phyloP scores from a whole-genome alignment of 768 basidiomycete genomes.

The Trametes cubensis region DNA sequence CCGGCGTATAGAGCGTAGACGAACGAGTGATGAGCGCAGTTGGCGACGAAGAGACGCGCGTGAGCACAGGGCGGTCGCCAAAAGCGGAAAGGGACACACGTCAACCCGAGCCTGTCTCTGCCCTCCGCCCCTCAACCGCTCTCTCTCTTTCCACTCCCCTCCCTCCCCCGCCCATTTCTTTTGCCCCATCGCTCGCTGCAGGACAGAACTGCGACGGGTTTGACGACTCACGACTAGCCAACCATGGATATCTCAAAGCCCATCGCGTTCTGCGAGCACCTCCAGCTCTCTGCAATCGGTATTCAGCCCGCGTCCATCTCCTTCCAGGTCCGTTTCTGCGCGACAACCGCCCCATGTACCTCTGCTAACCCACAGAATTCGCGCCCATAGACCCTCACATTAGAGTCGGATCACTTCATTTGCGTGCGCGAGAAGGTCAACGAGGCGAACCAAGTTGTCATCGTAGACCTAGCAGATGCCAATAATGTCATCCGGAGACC shows the following conservation, averaged over 20 bases:
- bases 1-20: constrained; percentile 60
- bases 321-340: constrained; percentile 73
- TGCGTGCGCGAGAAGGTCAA: constrained; percentile 96
- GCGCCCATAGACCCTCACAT: constrained; percentile 72
- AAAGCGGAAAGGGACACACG: constrained; percentile 27
- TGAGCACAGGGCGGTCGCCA: constrained; percentile 2
- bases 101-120: constrained; percentile 10
- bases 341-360: constrained; percentile 13
- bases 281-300: constrained; percentile 93
- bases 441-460: constrained; percentile 97
- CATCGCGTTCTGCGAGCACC: constrained; percentile 87
- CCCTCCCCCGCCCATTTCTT: constrained; percentile 1
- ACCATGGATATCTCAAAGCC: constrained; percentile 58
- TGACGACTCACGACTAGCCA: constrained; percentile 29
- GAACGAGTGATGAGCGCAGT: constrained; percentile 77
- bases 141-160: constrained; percentile 7
- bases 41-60: constrained; percentile 9
- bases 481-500: constrained; percentile 96
- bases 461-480: constrained; percentile 95
- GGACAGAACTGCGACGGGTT: constrained; percentile 31
- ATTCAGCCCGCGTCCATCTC: constrained; percentile 97
- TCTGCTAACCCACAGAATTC: not conserved
- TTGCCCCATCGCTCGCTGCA: constrained; percentile 25
- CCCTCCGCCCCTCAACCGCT: not conserved
- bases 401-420: constrained; percentile 98